Evolutionary conservation across 225 moss, liverwort and hornwort genomes (phyloP).

Genomic region (Physcomitrellopsis africana): DNA sequence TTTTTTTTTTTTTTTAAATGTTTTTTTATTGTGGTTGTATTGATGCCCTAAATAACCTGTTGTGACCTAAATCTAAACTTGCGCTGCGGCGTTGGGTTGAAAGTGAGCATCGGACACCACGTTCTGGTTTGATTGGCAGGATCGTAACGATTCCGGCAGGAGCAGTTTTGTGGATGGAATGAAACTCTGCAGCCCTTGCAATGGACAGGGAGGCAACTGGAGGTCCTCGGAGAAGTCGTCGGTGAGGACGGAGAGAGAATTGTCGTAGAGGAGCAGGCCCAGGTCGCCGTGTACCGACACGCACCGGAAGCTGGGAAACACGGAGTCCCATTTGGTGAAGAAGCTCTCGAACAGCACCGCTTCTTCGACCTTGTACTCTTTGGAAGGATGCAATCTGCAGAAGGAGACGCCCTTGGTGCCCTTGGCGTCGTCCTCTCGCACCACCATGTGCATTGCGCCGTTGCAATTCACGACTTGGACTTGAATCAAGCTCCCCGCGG

Average conservation of each 20-base stretch:
- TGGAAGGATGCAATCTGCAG: conserved; percentile 43
- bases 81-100: conserved; percentile 34
- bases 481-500: conserved; percentile 40
- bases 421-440: conserved; percentile 39
- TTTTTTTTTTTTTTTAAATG: no score
- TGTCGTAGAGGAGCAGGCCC: conserved; percentile 40
- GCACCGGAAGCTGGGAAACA: conserved; percentile 38
- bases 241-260: conserved; percentile 39
- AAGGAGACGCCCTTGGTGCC: conserved; percentile 45
- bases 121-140: conserved; percentile 31
- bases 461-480: conserved; percentile 49
- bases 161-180: conserved; percentile 25
- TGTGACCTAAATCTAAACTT: conserved; percentile 24
- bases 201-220: conserved; percentile 41
- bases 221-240: conserved; percentile 45
- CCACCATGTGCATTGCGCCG: conserved; percentile 47
- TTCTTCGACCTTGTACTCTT: conserved; percentile 42
- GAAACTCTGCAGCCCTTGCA: conserved; percentile 34
- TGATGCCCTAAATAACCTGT: no score
- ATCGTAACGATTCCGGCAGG: conserved; percentile 12
- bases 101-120: conserved; percentile 45
- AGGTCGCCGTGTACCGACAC: conserved; percentile 39
- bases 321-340: conserved; percentile 43
- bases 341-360: conserved; percentile 40
- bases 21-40: no score